Conservation (phyloP, 305 asterid species). For the Stenogyne calaminthoides region DNA sequence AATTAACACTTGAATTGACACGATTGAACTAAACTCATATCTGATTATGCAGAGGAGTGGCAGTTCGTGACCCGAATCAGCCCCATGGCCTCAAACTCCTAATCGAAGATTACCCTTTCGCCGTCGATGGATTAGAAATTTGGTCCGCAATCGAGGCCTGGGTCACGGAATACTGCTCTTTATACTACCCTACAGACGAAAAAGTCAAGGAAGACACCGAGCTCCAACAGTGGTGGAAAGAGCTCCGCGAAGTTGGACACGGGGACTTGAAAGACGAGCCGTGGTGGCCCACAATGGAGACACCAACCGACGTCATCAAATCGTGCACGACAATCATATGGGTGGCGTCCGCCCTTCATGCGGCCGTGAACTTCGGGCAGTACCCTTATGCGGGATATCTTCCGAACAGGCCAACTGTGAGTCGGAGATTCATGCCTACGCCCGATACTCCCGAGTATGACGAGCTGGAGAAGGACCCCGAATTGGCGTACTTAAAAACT, state of each 20-base stretch:
- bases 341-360: conserved; percentile 99
- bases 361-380: conserved; percentile 92
- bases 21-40: not conserved
- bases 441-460: conserved; percentile 63
- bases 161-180: conserved; percentile 71
- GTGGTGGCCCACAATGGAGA: conserved; percentile 95
- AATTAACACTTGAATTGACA: not conserved
- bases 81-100: conserved; percentile 71
- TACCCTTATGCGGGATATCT: conserved; percentile 92
- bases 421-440: conserved; percentile 87
- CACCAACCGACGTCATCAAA: conserved; percentile 54
- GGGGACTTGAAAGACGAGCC: conserved; percentile 76
- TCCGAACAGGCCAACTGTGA: conserved; percentile 87
- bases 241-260: conserved; percentile 74
- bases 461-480: conserved; percentile 68
- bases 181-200: conserved; percentile 63
- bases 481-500: conserved; percentile 67
- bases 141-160: conserved; percentile 86
- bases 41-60: conserved; percentile 74
- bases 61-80: conserved; percentile 60
- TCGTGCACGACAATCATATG: conserved; percentile 84
- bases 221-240: conserved; percentile 94
- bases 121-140: conserved; percentile 89
- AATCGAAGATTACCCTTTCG: conserved; percentile 88
- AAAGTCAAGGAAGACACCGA: conserved; percentile 56